Percentiles rank a stretch among this genome's conserved stretches.
phyloP scores from a whole-genome alignment of 2,329 filamentous ascomycete species.

The Epicoccum sorghinum region DNA sequence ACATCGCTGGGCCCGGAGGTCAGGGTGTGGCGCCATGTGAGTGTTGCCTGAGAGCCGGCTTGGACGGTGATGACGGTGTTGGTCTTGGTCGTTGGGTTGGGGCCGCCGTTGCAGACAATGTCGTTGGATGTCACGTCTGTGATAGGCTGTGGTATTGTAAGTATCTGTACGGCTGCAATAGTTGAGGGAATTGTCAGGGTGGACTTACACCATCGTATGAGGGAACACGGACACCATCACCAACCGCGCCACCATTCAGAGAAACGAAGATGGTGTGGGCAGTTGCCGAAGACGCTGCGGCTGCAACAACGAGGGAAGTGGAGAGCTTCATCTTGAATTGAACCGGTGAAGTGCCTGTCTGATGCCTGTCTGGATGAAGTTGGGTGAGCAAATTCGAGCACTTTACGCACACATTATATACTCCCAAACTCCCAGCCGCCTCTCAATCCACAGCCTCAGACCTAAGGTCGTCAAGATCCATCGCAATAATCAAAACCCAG shows the following conservation, averaged over 20 bases:
- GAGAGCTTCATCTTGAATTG: constrained; percentile 36
- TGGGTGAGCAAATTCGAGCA: constrained; percentile 7
- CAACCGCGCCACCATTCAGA: constrained; percentile 55
- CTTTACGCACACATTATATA: constrained; percentile 1
- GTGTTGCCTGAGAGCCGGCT: constrained; percentile 58
- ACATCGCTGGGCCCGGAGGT: constrained; percentile 56
- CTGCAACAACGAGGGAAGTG: constrained; percentile 31
- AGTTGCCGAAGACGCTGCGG: constrained; percentile 45
- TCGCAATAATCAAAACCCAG: background rate
- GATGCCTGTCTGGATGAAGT: background rate
- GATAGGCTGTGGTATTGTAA: constrained; percentile 55
- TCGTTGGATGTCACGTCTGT: constrained; percentile 60
- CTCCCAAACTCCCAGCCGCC: background rate
- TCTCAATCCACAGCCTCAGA: background rate
- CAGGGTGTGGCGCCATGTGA: constrained; percentile 65
- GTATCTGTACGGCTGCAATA: background rate
- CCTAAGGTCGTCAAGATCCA: background rate
- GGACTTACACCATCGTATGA: constrained; percentile 40
- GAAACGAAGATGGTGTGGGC: constrained; percentile 61
- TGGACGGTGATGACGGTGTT: constrained; percentile 48
- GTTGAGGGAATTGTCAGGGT: too few species aligned
- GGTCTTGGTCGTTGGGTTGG: constrained; percentile 53
- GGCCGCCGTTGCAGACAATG: constrained; percentile 64
- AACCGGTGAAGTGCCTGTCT: background rate
- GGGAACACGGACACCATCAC: constrained; percentile 59